Conservation (phyloP, 2,329 filamentous ascomycete species). For the Diaporthe vexans region DNA sequence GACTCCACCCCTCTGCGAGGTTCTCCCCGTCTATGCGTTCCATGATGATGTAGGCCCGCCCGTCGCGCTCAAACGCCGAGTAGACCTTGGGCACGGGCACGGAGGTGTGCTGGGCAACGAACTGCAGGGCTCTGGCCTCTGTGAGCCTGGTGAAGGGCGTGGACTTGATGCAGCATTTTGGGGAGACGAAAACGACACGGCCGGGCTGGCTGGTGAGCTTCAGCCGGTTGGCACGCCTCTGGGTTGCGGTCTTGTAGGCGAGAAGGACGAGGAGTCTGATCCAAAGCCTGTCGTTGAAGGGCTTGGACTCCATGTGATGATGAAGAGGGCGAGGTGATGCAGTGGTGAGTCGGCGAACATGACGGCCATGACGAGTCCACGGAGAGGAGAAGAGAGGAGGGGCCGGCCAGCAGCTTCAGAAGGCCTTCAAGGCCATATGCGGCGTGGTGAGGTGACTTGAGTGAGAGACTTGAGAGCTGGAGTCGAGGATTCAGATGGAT, state of each 20-base stretch:
- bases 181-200: constrained; percentile 21
- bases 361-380: constrained; percentile 20
- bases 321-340: not conserved
- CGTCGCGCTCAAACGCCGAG: constrained; percentile 24
- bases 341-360: constrained; percentile 5
- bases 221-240: constrained; percentile 23
- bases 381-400: too few species aligned
- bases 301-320: constrained; percentile 31
- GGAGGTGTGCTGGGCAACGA: constrained; percentile 13
- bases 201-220: not conserved
- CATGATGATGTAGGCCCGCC: constrained; percentile 25
- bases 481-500: not conserved
- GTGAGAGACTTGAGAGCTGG: not conserved
- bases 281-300: constrained; percentile 35
- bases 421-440: not conserved
- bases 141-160: constrained; percentile 29
- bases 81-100: constrained; percentile 37
- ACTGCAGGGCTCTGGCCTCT: constrained; percentile 32
- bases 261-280: constrained; percentile 34
- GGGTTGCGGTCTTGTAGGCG: constrained; percentile 27
- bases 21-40: constrained; percentile 28
- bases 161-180: constrained; percentile 28
- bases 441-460: not conserved
- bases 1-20: not conserved
- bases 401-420: not conserved